Conservation (phyloP, 164 flowering plant genomes). For the Stephania yunnanensis region DNA sequence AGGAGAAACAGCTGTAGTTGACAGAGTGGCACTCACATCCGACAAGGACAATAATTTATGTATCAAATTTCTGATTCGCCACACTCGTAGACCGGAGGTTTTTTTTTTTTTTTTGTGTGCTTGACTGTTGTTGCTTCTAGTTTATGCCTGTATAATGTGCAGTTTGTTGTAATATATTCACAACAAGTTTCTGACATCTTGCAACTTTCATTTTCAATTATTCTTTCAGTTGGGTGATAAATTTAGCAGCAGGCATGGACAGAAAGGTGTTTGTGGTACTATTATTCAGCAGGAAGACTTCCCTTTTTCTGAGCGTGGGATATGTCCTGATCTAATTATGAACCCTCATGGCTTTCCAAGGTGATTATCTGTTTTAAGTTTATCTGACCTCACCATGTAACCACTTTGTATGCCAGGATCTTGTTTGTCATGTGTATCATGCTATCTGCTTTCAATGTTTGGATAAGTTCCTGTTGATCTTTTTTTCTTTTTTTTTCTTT, state of each 20-base stretch:
- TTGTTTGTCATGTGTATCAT: neutral
- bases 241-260: constrained; percentile 99
- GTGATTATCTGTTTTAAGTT: constrained; percentile 23
- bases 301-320: constrained; percentile 91
- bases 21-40: constrained; percentile 64
- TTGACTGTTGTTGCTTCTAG: neutral
- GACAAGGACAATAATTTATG: constrained; percentile 43
- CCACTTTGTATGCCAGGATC: no score
- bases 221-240: constrained; percentile 81
- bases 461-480: neutral
- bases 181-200: neutral
- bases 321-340: constrained; percentile 97
- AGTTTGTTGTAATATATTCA: neutral
- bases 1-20: constrained; percentile 79
- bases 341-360: constrained; percentile 99
- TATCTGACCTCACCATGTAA: neutral
- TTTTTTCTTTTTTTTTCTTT: constrained; percentile 7
- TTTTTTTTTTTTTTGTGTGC: neutral
- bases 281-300: constrained; percentile 93
- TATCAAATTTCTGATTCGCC: constrained; percentile 69
- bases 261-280: constrained; percentile 97
- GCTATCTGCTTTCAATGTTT: neutral
- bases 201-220: neutral
- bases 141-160: neutral
- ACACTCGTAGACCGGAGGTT: constrained; percentile 94